Evolutionary conservation across 2,329 filamentous ascomycete species (phyloP), one percentile per base, ranked within the genome.

Genomic region (Xylaria sp.): DNA sequence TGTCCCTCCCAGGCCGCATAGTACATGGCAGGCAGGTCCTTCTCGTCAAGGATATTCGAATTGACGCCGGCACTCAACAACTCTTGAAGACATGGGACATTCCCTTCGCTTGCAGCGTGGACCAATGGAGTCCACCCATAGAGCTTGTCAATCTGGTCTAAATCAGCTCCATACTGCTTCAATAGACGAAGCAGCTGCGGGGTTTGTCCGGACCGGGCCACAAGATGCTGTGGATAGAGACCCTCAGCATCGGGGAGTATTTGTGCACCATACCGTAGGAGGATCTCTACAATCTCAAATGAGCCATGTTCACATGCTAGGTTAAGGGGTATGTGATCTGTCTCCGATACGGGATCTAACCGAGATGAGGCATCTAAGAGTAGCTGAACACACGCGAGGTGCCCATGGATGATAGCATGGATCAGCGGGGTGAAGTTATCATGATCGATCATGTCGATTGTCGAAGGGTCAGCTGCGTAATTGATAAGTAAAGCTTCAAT

Each of bases 1-100:
- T 98, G 93, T 0, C 96, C 96, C 82, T 99, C 96, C 96, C 96
- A 99, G 0, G 94, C 95, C 14, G 96, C 96, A 80, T 99, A 99
- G 80, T 99, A 99, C 90, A 98, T 94, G 32, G 96, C 94, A 1
- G 94, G 93, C 3, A 98, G 86, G 17, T 90, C 91, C 78, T 98
- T 99, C 81, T 99, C 96, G 77, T 99, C 96, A 51, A 93, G 82
- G 63, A 94, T 92, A 71, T 90, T 90, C 0, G 92, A 88, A 75
- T 97, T 89, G 3, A 92, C 94, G 7, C 92, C 91, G 70, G 92
- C 89, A 61, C 93, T 89, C 11, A 99, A 85, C 3, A 99, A 85
- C 1, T 90, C 92, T 73, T 93, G 88, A 51, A 99, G 84, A 76
- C 94, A 98, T 30, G 92, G 90, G 1, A 98, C 92, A 77, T 97